Evolutionary conservation across 2,329 filamentous ascomycete species (phyloP), one percentile per base, ranked within the genome.

Genomic region (Calonectria naviculata): DNA sequence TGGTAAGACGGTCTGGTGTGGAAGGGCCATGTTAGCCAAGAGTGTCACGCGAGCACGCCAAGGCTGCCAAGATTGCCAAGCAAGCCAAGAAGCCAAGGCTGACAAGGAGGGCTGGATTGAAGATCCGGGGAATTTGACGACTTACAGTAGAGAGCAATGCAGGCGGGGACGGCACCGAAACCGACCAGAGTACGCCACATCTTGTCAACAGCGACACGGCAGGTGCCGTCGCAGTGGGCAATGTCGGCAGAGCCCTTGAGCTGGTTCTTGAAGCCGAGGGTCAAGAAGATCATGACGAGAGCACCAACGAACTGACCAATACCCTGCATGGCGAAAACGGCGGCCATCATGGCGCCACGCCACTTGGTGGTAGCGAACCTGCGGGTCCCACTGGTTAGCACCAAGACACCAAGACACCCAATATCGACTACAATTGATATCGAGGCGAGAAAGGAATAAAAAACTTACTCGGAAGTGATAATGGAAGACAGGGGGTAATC

Each of bases 261-360:
- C 6, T 90, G 89, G 19, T 88, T 84, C 82, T 91, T 93, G 87
- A 94, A 95, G 58, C 92, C 92, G 17, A 91, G 85, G 0, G 92
- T 93, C 68, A 93, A 89, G 78, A 95, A 93, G 56, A 97, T 86
- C 81, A 94, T 93, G 73, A 97, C 87, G 34, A 96, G 89, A 56
- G 93, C 93, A 60, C 93, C 94, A 29, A 87, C 87, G 66, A 97
- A 91, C 83, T 97, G 94, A 24, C 94, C 94, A 63, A 97, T 89
- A 74, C 94, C 94, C 82, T 97, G 94, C 93, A 95, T 96, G 75
- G 94, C 93, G 79, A 97, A 97, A 65, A 97, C 94, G 19, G 93
- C 88, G 38, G 91, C 93, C 92, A 97, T 95, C 92, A 97, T 97
- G 74, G 93, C 93, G 75, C 94, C 94, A 82, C 94, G 87, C 91